These are phyloP conservation scores for Microdochium paspali DNA, from an alignment of 2,329 filamentous ascomycete genomes.

Conservation along the genomic window DNA sequence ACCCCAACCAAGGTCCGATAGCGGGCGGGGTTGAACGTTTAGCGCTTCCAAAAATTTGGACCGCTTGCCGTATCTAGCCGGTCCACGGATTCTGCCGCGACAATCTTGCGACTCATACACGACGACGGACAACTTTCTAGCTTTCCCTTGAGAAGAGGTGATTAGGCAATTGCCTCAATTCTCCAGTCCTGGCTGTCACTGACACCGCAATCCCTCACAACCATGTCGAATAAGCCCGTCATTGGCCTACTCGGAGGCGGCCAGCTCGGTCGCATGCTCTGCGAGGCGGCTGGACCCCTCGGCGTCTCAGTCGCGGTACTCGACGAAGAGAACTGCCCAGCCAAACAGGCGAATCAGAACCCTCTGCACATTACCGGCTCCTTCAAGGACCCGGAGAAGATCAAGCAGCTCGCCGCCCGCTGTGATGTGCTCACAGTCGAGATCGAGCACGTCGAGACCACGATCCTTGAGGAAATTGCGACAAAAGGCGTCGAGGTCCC, in stretches of 20 bases:
- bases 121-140: too few species aligned
- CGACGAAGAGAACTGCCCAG: conserved; percentile 66
- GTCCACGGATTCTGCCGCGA: too few species aligned
- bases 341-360: conserved; percentile 77
- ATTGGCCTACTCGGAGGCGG: conserved; percentile 25
- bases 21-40: too few species aligned
- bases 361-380: conserved; percentile 71
- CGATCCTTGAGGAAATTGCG: conserved; percentile 75
- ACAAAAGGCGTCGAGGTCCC: conserved; percentile 49
- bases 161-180: background rate
- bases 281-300: conserved; percentile 68
- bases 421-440: conserved; percentile 85
- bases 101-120: too few species aligned
- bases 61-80: too few species aligned
- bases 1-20: too few species aligned
- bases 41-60: too few species aligned
- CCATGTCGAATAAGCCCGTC: background rate
- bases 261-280: conserved; percentile 87
- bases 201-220: background rate
- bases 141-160: too few species aligned
- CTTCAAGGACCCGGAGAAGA: conserved; percentile 74
- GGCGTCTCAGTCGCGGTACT: conserved; percentile 73
- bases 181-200: background rate
- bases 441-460: conserved; percentile 91
- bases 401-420: conserved; percentile 65